Evolutionary conservation across 106 monocot genomes (phyloP).

Genomic region (Amphibolis antarctica): DNA sequence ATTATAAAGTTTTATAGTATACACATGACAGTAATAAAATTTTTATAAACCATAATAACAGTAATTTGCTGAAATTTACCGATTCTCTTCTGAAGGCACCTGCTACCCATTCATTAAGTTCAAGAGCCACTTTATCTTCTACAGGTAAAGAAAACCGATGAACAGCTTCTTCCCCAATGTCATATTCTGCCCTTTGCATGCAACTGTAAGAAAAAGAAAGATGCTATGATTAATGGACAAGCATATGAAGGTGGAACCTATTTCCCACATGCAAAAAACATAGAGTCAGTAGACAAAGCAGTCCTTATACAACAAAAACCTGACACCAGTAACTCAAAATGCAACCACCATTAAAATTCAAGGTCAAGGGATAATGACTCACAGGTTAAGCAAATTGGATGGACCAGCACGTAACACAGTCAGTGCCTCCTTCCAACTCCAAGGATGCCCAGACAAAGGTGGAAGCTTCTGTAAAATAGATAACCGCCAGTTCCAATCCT

Average conservation of each 20-base stretch:
- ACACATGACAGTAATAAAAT: neutral
- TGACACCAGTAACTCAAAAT: neutral
- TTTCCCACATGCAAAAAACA: neutral
- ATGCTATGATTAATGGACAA: neutral
- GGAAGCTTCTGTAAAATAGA: constrained; percentile 72
- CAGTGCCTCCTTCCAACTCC: constrained; percentile 90
- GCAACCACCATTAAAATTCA: constrained; percentile 1
- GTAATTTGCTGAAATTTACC: constrained; percentile 15
- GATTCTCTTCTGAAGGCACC: constrained; percentile 48
- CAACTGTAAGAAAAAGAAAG: constrained; percentile 63
- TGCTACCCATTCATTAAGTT: constrained; percentile 82
- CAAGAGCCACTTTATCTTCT: constrained; percentile 84
- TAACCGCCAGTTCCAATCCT: constrained; percentile 84
- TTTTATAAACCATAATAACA: too few relatives aligned
- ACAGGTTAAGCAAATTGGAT: constrained; percentile 87
- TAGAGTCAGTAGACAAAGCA: neutral
- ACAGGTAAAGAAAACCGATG: constrained; percentile 74
- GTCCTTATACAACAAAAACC: too few relatives aligned
- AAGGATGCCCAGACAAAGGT: constrained; percentile 46
- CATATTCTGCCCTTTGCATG: constrained; percentile 83
- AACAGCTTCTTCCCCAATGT: constrained; percentile 90
- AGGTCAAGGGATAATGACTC: constrained; percentile 13
- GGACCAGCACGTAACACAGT: constrained; percentile 72
- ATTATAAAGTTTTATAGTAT: neutral
- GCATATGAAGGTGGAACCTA: neutral